Evolutionary conservation across 2,329 filamentous ascomycete species (phyloP), one percentile per base, ranked within the genome.

Genomic region (Chaetothyriales sp.): DNA sequence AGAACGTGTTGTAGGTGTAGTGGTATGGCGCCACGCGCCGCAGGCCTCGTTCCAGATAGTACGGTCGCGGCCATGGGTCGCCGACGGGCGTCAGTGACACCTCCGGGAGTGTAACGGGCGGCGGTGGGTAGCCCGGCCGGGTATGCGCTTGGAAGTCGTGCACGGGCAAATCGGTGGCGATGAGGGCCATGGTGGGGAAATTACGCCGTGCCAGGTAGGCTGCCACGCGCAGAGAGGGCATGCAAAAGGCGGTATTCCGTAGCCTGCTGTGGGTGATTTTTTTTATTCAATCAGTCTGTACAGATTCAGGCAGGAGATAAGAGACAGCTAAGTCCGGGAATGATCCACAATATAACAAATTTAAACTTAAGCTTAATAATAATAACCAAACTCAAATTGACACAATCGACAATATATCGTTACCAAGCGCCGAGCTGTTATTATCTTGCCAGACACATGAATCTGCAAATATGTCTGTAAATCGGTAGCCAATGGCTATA

Each of bases 1-100:
- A 92, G 70, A 80, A 87, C 0, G 90, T 95, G 64, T 95, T 93
- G 73, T 95, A 95, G 2, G 89, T 95, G 66, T 77, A 95, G 65
- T 92, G 80, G 64, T 98, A 96, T 2, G 90, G 90, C 44, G 75
- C 76, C 28, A 95, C 83, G 56, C 87, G 81, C 48, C 89, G 82
- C 55, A 98, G 71, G 7, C 86, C 88, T 59, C 83, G 82, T 60
- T 95, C 83, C 55, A 95, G 73, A 61, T 83, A 84, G 68, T 95
- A 96, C 0, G 87, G 88, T 51, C 72, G 70, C 46, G 78, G 77
- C 74, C 76, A 80, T 1, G 77, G 77, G 62, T 58, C 59, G 22
- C 56, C 51, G n/a, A 54, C 55, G 43, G 54, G 61, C 43, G 56
- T 58, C 46, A 57, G 55, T 46, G 54, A 53, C 3, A 52, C 51